Evolutionary conservation across 768 basidiomycete species (phyloP).

Genomic region (Lentinula sp.): DNA sequence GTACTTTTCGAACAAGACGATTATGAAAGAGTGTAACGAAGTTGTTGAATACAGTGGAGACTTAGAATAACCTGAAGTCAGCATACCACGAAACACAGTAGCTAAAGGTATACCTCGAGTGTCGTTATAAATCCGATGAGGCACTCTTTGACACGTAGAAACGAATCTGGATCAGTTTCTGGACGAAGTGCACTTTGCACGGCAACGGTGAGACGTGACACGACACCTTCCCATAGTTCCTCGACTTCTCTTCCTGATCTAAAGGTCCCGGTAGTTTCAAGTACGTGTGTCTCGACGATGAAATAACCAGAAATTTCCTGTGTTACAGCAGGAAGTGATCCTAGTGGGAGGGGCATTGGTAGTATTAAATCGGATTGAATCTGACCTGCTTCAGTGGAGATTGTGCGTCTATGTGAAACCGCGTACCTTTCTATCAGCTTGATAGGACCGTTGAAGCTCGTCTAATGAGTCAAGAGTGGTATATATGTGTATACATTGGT

Average conservation of each 20-base stretch:
- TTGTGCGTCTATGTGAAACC: neutral
- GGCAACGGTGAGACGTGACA: slow-evolving; percentile 63
- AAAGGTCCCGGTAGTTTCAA: slow-evolving; percentile 84
- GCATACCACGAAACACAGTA: neutral
- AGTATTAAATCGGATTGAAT: slow-evolving; percentile 97
- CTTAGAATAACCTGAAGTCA: slow-evolving; percentile 30
- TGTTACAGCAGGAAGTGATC: slow-evolving; percentile 67
- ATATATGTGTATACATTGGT: slow-evolving; percentile 97
- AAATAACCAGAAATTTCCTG: slow-evolving; percentile 98
- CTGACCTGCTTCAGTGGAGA: slow-evolving; percentile 29
- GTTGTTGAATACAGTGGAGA: slow-evolving; percentile 82
- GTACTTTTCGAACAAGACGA: slow-evolving; percentile 90
- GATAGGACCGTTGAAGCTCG: slow-evolving; percentile 87
- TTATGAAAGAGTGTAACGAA: slow-evolving; percentile 76
- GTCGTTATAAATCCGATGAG: slow-evolving; percentile 87
- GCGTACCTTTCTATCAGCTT: slow-evolving; percentile 89
- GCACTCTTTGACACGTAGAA: slow-evolving; percentile 77
- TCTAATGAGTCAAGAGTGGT: slow-evolving; percentile 85
- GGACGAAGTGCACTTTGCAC: slow-evolving; percentile 67
- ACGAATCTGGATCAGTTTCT: slow-evolving; percentile 77
- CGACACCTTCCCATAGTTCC: slow-evolving; percentile 89
- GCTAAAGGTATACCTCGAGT: slow-evolving; percentile 56
- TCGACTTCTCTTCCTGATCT: slow-evolving; percentile 90
- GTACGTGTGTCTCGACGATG: slow-evolving; percentile 90
- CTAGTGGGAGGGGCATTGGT: slow-evolving; percentile 61